phyloP scores from a whole-genome alignment of 441 rosid species.

The Aleurites moluccanus region DNA sequence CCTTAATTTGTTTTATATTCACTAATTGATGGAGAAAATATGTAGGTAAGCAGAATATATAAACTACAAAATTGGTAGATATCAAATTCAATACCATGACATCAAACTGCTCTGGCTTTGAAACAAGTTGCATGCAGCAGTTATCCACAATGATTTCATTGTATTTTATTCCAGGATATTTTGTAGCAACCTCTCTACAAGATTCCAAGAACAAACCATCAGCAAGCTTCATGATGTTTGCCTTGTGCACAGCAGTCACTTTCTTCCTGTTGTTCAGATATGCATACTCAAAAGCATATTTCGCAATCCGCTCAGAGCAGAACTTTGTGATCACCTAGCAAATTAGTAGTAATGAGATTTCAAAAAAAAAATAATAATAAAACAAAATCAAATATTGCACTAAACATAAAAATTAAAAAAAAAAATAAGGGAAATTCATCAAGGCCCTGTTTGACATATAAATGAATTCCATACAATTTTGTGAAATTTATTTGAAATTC shows the following conservation, averaged over 20 bases:
- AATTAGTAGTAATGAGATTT: conserved; percentile 16
- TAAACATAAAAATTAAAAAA: background rate
- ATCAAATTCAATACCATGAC: conserved; percentile 67
- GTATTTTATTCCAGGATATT: conserved; percentile 80
- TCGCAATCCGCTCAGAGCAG: conserved; percentile 94
- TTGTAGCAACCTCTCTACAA: conserved; percentile 85
- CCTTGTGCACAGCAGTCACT: conserved; percentile 97
- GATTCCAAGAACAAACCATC: conserved; percentile 95
- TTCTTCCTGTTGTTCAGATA: conserved; percentile 94
- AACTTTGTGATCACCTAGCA: conserved; percentile 96
- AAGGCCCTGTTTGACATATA: no score
- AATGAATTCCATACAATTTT: background rate
- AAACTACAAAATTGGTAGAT: background rate
- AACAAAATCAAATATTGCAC: background rate
- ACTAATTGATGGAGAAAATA: background rate
- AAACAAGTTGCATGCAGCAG: conserved; percentile 98
- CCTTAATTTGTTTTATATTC: no score
- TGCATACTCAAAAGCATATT: conserved; percentile 95
- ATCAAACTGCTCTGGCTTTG: conserved; percentile 96
- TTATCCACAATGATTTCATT: conserved; percentile 94
- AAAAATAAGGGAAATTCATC: background rate
- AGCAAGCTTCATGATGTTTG: conserved; percentile 97
- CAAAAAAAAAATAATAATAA: background rate
- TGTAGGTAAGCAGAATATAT: background rate
- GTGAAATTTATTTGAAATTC: background rate